Evolutionary conservation across 257 asterid genomes (phyloP).

Genomic region (Solanum sejunctum): DNA sequence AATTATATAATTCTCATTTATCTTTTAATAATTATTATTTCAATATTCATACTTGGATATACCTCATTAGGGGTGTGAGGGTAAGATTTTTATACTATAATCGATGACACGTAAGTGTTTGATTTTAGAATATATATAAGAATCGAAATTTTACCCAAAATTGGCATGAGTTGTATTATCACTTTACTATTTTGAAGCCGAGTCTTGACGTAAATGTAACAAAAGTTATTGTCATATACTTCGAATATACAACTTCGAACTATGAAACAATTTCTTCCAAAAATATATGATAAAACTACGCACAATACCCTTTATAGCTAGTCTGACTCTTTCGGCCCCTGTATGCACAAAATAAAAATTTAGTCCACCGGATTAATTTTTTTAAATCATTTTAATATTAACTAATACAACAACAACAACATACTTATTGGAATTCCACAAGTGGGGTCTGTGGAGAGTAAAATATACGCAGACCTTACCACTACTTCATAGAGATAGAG

Average conservation of each 20-base stretch:
- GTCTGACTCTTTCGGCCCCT: no score
- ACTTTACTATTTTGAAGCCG: neutral
- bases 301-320: neutral
- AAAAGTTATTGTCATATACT: neutral
- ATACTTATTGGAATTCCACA: no score
- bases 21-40: neutral
- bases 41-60: neutral
- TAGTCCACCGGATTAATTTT: neutral
- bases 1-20: neutral
- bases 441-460: no score
- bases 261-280: neutral
- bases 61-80: neutral
- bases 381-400: neutral
- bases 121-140: neutral
- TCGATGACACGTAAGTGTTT: neutral
- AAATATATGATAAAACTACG: neutral
- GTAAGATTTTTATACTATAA: neutral
- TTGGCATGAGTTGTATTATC: neutral
- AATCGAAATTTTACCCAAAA: neutral
- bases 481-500: no score
- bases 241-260: neutral
- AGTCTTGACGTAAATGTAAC: neutral
- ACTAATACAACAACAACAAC: no score
- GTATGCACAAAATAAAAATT: no score
- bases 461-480: no score